phyloP scores from a whole-genome alignment of 192 early-diverging fungal species.

The Coemansia sp. region DNA sequence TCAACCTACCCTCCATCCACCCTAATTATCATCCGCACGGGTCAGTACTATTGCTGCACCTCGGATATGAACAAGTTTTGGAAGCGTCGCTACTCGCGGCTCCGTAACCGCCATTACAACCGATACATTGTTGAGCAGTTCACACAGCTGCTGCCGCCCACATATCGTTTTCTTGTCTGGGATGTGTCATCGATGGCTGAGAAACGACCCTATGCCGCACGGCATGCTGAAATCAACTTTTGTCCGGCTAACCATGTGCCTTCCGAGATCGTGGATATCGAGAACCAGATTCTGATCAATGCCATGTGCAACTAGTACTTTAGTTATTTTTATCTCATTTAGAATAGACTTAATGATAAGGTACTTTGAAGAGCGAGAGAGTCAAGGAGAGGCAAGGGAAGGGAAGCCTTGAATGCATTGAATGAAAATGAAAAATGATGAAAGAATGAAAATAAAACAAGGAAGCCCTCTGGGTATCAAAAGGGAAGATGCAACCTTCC shows the following conservation, averaged over 20 bases:
- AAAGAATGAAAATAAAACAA: not conserved
- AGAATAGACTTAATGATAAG: too few relatives aligned
- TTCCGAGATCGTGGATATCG: constrained; percentile 50
- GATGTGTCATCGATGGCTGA: constrained; percentile 46
- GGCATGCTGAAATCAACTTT: constrained; percentile 11
- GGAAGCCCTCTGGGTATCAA: too few relatives aligned
- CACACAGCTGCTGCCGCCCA: constrained; percentile 8
- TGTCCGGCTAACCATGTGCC: constrained; percentile 56
- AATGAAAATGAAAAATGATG: not conserved
- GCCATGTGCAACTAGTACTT: not conserved
- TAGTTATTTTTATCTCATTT: too few relatives aligned
- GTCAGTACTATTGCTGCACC: constrained; percentile 58
- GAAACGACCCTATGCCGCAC: constrained; percentile 22
- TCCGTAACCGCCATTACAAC: constrained; percentile 23
- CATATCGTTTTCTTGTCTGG: constrained; percentile 34
- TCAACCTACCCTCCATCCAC: constrained; percentile 21
- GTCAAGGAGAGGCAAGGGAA: too few relatives aligned
- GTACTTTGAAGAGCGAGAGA: too few relatives aligned
- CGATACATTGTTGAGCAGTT: constrained; percentile 25
- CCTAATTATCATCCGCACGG: constrained; percentile 51
- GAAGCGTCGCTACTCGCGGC: constrained; percentile 36
- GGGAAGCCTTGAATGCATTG: not conserved
- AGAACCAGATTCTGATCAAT: constrained; percentile 47
- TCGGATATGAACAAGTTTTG: constrained; percentile 36
- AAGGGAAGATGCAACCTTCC: too few relatives aligned